These are phyloP conservation scores for Gaertneriomyces semiglobifer DNA, from an alignment of 192 early-diverging fungal species.

Conservation along the genomic window DNA sequence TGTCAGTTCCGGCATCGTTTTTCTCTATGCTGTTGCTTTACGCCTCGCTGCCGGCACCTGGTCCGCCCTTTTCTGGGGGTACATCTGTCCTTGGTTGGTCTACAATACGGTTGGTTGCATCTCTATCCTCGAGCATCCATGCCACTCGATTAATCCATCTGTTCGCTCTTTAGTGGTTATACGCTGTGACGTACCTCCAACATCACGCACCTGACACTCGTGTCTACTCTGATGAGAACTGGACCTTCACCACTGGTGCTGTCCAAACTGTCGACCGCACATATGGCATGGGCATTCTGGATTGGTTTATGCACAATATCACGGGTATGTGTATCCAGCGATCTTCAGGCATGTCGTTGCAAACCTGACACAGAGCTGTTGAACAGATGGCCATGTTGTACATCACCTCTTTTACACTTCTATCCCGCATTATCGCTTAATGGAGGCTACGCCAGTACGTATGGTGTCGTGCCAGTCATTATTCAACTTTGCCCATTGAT, in stretches of 20 bases:
- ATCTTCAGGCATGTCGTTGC: no score
- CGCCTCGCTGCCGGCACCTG: constrained; percentile 21
- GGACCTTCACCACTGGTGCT: constrained; percentile 40
- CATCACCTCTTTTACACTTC: constrained; percentile 46
- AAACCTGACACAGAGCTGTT: no score
- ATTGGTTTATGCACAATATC: constrained; percentile 45
- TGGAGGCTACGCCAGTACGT: constrained; percentile 41
- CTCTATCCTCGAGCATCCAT: not conserved
- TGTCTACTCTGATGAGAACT: constrained; percentile 35
- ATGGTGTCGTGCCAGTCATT: not conserved
- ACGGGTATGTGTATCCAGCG: constrained; percentile 5
- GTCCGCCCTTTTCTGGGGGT: constrained; percentile 17
- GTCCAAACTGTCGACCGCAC: constrained; percentile 45
- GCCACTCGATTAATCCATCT: not conserved
- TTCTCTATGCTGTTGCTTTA: constrained; percentile 27
- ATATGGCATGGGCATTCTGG: constrained; percentile 36
- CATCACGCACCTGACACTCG: constrained; percentile 34
- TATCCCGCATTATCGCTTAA: constrained; percentile 44
- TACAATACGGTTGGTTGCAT: constrained; percentile 39
- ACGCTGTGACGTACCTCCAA: constrained; percentile 46
- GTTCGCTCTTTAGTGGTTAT: constrained; percentile 36
- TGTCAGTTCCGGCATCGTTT: constrained; percentile 24
- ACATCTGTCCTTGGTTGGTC: constrained; percentile 37
- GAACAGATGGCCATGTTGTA: constrained; percentile 39
- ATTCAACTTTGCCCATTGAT: not conserved